Conservation (phyloP, 225 moss, liverwort and hornwort species). For the Climacium dendroides region DNA sequence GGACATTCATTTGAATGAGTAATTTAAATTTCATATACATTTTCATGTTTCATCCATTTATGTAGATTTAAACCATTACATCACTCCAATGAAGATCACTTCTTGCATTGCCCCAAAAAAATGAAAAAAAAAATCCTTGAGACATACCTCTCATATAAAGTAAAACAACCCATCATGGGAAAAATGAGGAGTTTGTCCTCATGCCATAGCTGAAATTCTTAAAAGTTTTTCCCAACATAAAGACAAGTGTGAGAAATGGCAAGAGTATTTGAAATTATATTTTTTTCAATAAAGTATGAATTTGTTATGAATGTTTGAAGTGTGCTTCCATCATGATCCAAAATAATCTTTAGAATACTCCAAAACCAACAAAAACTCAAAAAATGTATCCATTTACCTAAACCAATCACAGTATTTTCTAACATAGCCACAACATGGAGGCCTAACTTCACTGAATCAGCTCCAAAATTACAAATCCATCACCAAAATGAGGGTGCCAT, state of each 20-base stretch:
- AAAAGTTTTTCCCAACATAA: no score
- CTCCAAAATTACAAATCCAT: no score
- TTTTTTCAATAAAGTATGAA: not conserved
- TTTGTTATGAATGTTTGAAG: not conserved
- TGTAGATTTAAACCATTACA: not conserved
- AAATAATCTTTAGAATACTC: not conserved
- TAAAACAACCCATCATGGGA: no score
- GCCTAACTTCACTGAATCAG: not conserved
- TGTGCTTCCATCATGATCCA: fast-evolving
- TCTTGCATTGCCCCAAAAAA: fast-evolving
- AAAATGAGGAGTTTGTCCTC: no score
- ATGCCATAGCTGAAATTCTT: no score
- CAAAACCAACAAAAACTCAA: not conserved
- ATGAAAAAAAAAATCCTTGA: not conserved
- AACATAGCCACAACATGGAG: not conserved
- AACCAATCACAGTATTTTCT: not conserved
- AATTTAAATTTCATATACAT: not conserved
- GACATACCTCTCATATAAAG: no score
- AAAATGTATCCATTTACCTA: not conserved
- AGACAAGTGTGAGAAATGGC: not conserved
- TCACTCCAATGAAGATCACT: not conserved
- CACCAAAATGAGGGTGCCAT: not conserved
- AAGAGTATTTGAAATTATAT: not conserved
- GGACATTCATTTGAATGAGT: not conserved
- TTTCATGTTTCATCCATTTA: not conserved